Evolutionary conservation across 306 rosid genomes (phyloP), one percentile per base, ranked within the genome.

Genomic region (Hippophae rhamnoides): DNA sequence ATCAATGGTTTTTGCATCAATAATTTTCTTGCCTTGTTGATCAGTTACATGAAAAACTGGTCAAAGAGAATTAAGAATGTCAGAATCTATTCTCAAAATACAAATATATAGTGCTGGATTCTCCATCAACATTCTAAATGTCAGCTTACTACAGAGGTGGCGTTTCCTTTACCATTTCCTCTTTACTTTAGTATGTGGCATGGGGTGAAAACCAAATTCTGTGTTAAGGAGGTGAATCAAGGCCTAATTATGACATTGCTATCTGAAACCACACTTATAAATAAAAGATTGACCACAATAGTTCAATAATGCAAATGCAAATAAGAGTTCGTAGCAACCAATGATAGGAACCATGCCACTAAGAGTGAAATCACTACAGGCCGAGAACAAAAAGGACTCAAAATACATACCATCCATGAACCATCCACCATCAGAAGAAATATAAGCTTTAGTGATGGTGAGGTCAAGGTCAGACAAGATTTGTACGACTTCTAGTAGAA

Each of bases 361-460:
- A 11, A 38, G 11, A 38, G 2, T 7, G 52, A 9, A 13, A 10
- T 43, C 38, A 25, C 14, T 7, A 5, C 8, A 41, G 26, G 14
- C 3, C 10, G 43, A 45, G 47, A 6, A 27, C 38, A 11, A 45
- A 9, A 8, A 46, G 7, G 46, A 55, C 31, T 47, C 9, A 13
- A 18, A 13, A 55, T 45, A 64, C 80, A 46, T 82, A 87, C 89
- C 89, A 69, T 87, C 95, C 97, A 89, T 84, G 78, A 89, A 84
- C 92, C 89, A 89, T 72, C 95, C 93, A 0, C 97, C 95, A 60
- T 86, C 93, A 31, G 92, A 85, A 63, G 92, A 89, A 60, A 89
- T 74, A 62, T 89, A 84, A 49, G 95, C 95, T 67, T 89, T 89
- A 40, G 92, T 80, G 66, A 89, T 86, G 63, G 74, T 76, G 79